Conservation (phyloP, 2,329 filamentous ascomycete genomes). For the Lachnellula occidentalis region DNA sequence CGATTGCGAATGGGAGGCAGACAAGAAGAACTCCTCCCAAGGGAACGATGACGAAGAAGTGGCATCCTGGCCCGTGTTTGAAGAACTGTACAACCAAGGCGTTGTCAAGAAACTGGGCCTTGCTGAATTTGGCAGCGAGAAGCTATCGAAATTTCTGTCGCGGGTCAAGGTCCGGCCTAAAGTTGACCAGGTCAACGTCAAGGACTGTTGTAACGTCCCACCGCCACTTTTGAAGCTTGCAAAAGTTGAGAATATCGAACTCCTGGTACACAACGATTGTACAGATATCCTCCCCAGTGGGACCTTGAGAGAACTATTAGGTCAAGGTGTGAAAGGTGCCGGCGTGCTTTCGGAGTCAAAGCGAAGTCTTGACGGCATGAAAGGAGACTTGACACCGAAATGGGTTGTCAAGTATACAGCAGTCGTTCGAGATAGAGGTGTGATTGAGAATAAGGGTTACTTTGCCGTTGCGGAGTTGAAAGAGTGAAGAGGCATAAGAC, state of each 20-base stretch:
- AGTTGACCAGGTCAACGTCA: constrained; percentile 93
- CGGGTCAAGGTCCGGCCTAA: constrained; percentile 66
- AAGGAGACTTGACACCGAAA: constrained; percentile 75
- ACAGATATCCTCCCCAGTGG: constrained; percentile 84
- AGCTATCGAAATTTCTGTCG: constrained; percentile 71
- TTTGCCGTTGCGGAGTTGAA: constrained; percentile 78
- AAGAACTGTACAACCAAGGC: constrained; percentile 66
- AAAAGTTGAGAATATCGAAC: constrained; percentile 75
- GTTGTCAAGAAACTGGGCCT: constrained; percentile 73
- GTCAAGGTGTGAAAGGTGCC: constrained; percentile 64
- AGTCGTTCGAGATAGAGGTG: constrained; percentile 85
- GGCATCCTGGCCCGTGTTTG: constrained; percentile 66
- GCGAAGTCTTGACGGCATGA: constrained; percentile 49
- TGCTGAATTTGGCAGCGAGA: constrained; percentile 84
- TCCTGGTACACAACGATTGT: constrained; percentile 91
- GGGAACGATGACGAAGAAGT: constrained; percentile 62
- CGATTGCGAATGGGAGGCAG: constrained; percentile 75
- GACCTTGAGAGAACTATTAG: constrained; percentile 77
- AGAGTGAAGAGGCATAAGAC: constrained; percentile 27
- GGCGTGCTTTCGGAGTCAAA: constrained; percentile 59
- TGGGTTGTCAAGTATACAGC: constrained; percentile 99
- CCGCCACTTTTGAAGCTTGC: constrained; percentile 79
- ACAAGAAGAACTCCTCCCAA: constrained; percentile 54
- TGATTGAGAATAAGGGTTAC: constrained; percentile 98
- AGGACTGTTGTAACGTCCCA: constrained; percentile 93